Percentiles rank a stretch among this genome's conserved stretches.
Conservation (phyloP, 164 flowering plant genomes). For the Sedum album region DNA sequence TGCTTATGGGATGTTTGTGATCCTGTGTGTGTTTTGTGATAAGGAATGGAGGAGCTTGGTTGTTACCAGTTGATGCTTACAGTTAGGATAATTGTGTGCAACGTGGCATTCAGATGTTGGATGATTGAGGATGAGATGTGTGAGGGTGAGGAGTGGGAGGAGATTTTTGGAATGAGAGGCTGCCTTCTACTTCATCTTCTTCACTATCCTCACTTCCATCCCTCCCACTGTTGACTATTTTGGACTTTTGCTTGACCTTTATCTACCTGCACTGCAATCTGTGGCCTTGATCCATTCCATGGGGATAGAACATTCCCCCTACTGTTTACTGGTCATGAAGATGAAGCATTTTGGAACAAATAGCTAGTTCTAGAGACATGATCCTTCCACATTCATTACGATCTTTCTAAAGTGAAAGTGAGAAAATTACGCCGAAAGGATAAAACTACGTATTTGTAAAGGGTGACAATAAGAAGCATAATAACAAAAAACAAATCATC, state of each 20-base stretch:
- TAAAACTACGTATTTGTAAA: background rate
- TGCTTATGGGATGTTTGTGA: too few relatives aligned
- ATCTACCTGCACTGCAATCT: background rate
- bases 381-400: background rate
- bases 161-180: constrained; percentile 14
- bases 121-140: constrained; percentile 53
- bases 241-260: background rate
- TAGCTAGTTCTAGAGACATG: background rate
- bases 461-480: background rate
- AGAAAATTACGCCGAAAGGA: background rate
- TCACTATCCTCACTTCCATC: background rate
- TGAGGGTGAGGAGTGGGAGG: constrained; percentile 33
- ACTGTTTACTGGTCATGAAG: background rate
- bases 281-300: background rate
- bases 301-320: background rate
- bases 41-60: constrained; percentile 33
- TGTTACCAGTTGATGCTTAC: constrained; percentile 10
- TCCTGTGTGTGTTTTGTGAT: constrained; percentile 27
- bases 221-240: background rate
- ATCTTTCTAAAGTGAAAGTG: background rate
- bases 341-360: background rate
- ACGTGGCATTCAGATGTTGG: constrained; percentile 61
- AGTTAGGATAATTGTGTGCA: constrained; percentile 55
- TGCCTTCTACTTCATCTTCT: background rate
- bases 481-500: background rate